Evolutionary conservation across 331 rosid genomes (phyloP), one percentile per base, ranked within the genome.

Genomic region (Quercus lobata): DNA sequence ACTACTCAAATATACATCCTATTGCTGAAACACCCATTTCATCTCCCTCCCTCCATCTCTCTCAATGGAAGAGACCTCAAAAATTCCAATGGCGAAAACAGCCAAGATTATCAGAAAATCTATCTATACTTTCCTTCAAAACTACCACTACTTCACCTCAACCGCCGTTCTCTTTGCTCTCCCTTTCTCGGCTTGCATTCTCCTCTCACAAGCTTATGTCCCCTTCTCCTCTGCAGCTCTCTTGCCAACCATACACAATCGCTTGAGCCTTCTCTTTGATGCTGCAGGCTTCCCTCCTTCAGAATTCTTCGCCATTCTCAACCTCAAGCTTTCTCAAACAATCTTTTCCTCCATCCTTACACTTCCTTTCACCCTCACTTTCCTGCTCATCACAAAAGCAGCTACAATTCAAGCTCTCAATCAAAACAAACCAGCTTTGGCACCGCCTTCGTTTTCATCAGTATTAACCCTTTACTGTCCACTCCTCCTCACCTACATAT

Each of bases 231-330:
- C 94, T 10, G 80, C 88, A 2, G 75, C 89, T 7, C 90, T 88
- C 22, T 80, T 88, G 37, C 85, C 86, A 55, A 84, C 87, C 78
- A 83, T 92, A 69, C 86, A 79, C 74, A 75, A 12, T 76, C 94
- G 94, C 72, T 77, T 96, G n/a, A 83, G 72, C 76, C 75, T 34
- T 56, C 90, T 96, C 24, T 96, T 96, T 65, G 88, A 83, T 65
- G 98, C 96, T 7, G 97, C 97, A 0, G 97, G 97, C 2, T 90
- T 92, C 80, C 97, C 98, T 61, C 77, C 85, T 3, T 95, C 92
- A 10, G 74, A 88, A 17, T 74, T 91, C 81, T 91, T 91, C 80
- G 66, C 25, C 30, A 56, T 90, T 83, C 87, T 95, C 53, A 85
- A 72, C 68, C 79, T 80, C 2, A 95, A 91, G 69, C 96, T 93